Base-by-base conservation (phyloP, 2,329 filamentous ascomycete genomes). In the Diplodia sapinea region DNA sequence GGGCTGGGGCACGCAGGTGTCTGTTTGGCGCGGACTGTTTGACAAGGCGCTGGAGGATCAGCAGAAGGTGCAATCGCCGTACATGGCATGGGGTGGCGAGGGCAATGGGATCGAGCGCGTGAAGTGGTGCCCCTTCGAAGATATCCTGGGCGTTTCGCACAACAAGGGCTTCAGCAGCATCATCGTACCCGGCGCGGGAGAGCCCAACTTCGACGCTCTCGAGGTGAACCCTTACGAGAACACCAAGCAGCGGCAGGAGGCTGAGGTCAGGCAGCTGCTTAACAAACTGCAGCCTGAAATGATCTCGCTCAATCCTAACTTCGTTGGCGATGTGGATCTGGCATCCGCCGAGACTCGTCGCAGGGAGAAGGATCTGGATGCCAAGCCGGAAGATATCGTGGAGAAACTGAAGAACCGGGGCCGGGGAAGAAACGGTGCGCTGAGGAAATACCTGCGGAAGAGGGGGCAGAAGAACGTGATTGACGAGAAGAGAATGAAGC, bases 231-330 rank as follows among this genome's bases (percentile, higher is more conserved):
- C 95, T 40, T 98, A 94, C 85, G 95, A 98, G 82, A 97, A 91
- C 65, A 86, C 84, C 74, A 96, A 95, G 81, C 94, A 98, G 82
- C 88, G 95, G 74, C 94, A 96, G 79, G 95, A 99, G 80, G 86
- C 87, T 62, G 95, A 99, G 80, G 93, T 99, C 78, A 93, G 91
- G 82, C 85, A 87, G 13, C 85, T 99, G 71, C 87, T 99, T 73
- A 96, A 96, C 84, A 99, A 99, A 83, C 85, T 99, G 57, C 89
- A 94, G 74, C 94, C 95, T 3, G 94, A 97, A 76, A 99, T 98
- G 93, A 99, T 99, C 70, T 92, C 93, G 1, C 84, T 99, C 26
- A 90, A 99, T 76, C 94, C 95, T 72, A 91, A 95, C 79, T 96
- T 93, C 76, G 88, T 99, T 73, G 95, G 95, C 66, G 92, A 89